Evolutionary conservation across 2,329 filamentous ascomycete species (phyloP).

Genomic region (Microsporum canis): DNA sequence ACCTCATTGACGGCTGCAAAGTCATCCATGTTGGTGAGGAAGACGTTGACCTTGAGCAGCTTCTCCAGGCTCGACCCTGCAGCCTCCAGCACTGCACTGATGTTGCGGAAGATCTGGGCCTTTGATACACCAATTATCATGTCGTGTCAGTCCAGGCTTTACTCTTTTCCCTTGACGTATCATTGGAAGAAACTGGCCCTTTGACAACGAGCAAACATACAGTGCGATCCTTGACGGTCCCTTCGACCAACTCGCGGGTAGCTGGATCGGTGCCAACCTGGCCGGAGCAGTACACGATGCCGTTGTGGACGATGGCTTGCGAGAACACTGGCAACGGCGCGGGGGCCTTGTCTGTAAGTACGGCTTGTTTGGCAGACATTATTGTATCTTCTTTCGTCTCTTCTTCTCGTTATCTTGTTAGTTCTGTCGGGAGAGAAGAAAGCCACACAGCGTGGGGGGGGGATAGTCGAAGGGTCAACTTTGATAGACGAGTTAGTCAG

Average conservation of each 20-base stretch:
- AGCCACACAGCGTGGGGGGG: neutral
- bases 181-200: neutral
- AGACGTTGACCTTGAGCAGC: conserved; percentile 56
- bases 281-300: conserved; percentile 61
- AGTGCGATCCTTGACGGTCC: conserved; percentile 22
- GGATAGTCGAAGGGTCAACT: neutral
- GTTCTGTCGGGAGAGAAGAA: neutral
- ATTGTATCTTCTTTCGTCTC: neutral
- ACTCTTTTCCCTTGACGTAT: neutral
- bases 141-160: neutral
- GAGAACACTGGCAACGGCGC: conserved; percentile 41
- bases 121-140: neutral
- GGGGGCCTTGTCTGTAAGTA: conserved; percentile 5
- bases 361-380: conserved; percentile 7
- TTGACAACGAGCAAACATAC: neutral
- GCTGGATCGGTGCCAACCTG: conserved; percentile 46
- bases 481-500: neutral
- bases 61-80: conserved; percentile 49
- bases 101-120: conserved; percentile 46
- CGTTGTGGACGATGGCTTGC: conserved; percentile 51
- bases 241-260: conserved; percentile 45
- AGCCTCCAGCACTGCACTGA: conserved; percentile 48
- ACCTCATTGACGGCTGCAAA: conserved; percentile 70
- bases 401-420: neutral
- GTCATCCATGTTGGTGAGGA: conserved; percentile 54